Conservation (phyloP, 2,329 filamentous ascomycete genomes). For the Cercospora sojina region DNA sequence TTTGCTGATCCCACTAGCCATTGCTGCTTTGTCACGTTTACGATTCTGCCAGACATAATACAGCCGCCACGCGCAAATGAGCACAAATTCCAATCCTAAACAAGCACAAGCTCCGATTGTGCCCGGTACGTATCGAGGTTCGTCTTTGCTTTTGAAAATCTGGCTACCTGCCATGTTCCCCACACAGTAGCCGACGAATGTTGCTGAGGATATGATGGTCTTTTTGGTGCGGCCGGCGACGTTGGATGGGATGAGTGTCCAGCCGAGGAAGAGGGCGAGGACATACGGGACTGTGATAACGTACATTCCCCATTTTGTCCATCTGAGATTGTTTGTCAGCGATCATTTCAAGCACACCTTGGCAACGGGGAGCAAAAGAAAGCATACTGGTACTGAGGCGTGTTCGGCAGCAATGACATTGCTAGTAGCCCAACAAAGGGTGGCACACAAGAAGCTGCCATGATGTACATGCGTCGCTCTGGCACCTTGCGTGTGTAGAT, state of each 20-base stretch:
- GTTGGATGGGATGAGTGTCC: conserved; percentile 46
- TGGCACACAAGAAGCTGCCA: conserved; percentile 35
- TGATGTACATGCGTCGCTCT: conserved; percentile 39
- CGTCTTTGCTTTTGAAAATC: conserved; percentile 48
- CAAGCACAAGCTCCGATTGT: conserved; percentile 44
- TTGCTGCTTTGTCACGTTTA: conserved; percentile 28
- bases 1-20: conserved; percentile 41
- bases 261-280: conserved; percentile 38
- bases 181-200: conserved; percentile 50
- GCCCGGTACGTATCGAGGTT: conserved; percentile 48
- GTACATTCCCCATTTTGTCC: conserved; percentile 41
- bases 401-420: conserved; percentile 40
- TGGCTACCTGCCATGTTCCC: conserved; percentile 52
- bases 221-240: conserved; percentile 51
- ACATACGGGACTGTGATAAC: conserved; percentile 38
- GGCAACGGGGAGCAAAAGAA: too few species aligned
- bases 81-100: conserved; percentile 33
- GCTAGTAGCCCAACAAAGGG: conserved; percentile 40
- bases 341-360: background rate
- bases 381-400: conserved; percentile 27
- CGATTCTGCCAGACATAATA: conserved; percentile 46
- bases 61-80: conserved; percentile 44
- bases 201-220: conserved; percentile 48
- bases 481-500: conserved; percentile 35
- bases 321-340: conserved; percentile 16